Conservation (phyloP, 2,329 filamentous ascomycete species). For the Laburnicola sp. region DNA sequence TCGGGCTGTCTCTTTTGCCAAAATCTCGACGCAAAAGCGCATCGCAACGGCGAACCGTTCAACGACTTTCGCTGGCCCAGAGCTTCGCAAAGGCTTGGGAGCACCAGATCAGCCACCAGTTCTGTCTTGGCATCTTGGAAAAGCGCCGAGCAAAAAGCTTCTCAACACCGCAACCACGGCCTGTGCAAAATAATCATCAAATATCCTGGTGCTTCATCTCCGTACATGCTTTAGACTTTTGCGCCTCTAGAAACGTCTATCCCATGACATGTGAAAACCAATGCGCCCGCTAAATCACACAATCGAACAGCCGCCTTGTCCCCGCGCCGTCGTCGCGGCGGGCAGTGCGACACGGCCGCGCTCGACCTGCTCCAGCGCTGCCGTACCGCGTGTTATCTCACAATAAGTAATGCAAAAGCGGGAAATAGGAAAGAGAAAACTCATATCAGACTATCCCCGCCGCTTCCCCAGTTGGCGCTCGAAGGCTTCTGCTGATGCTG, state of each 20-base stretch:
- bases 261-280: neutral
- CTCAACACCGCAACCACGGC: neutral
- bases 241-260: conserved; percentile 6
- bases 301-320: neutral
- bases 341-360: too few species aligned
- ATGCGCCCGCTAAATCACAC: conserved; percentile 8
- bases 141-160: neutral
- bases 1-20: too few species aligned
- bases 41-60: too few species aligned
- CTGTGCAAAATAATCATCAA: neutral
- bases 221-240: neutral
- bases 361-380: too few species aligned
- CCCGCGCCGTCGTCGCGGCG: neutral
- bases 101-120: neutral
- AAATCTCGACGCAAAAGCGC: too few species aligned
- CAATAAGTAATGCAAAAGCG: too few species aligned
- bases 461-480: conserved; percentile 5
- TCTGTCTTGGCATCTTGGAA: conserved; percentile 1
- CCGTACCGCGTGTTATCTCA: too few species aligned
- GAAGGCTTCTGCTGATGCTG: conserved; percentile 4
- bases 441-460: conserved; percentile 15
- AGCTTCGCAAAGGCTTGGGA: neutral
- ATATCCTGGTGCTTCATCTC: neutral
- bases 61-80: too few species aligned
- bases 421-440: neutral